Conservation (phyloP, 2,329 filamentous ascomycete species). For the Alternaria novae-zelandiae region DNA sequence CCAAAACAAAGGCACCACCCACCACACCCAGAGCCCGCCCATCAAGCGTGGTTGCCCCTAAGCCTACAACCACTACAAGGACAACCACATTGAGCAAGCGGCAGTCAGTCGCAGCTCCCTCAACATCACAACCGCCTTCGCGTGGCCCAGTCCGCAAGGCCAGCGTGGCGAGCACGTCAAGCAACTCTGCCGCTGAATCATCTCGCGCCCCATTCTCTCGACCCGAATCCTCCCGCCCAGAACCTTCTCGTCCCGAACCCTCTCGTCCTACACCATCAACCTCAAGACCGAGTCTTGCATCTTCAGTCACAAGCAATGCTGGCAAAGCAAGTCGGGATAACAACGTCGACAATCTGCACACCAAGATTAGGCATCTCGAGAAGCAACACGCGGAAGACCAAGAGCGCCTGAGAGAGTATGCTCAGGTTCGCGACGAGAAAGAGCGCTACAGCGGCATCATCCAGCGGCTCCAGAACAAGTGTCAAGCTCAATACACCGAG, state of each 20-base stretch:
- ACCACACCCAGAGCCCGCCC: conserved; percentile 28
- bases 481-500: conserved; percentile 83
- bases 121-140: conserved; percentile 11
- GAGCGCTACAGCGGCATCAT: conserved; percentile 85
- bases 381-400: conserved; percentile 84
- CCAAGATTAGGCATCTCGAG: conserved; percentile 85
- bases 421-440: conserved; percentile 75
- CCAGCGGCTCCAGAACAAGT: conserved; percentile 88
- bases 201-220: neutral
- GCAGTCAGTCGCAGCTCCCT: conserved; percentile 25
- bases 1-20: conserved; percentile 20
- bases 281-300: conserved; percentile 22
- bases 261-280: conserved; percentile 9
- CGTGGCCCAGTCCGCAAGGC: conserved; percentile 25
- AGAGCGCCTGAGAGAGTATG: conserved; percentile 80
- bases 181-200: conserved; percentile 13
- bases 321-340: conserved; percentile 26
- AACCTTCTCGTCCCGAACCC: neutral
- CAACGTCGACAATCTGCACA: conserved; percentile 80
- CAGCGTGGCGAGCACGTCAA: conserved; percentile 23
- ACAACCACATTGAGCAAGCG: conserved; percentile 25
- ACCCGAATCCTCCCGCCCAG: neutral
- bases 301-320: conserved; percentile 21
- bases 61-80: conserved; percentile 13
- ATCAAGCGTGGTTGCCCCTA: conserved; percentile 29